phyloP scores from a whole-genome alignment of 2,329 filamentous ascomycete species.

The Thermomyces lanuginosus region DNA sequence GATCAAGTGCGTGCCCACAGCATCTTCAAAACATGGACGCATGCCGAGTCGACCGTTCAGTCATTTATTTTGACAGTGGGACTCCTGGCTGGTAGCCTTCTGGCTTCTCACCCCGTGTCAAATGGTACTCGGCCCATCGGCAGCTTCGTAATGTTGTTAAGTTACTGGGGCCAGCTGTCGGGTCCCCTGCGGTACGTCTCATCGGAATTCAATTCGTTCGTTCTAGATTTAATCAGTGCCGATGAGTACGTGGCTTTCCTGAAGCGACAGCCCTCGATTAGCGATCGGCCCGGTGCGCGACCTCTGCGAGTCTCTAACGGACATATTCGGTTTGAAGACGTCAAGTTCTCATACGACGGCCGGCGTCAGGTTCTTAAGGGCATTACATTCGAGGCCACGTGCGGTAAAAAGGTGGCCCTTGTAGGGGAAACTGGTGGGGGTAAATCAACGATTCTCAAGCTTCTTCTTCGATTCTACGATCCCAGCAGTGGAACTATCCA shows the following conservation, averaged over 20 bases:
- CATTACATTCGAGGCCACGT: slow-evolving; percentile 31
- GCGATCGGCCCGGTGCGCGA: slow-evolving; percentile 20
- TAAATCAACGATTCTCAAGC: slow-evolving; percentile 83
- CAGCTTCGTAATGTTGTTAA: slow-evolving; percentile 47
- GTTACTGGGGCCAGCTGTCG: slow-evolving; percentile 44
- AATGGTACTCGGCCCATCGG: slow-evolving; percentile 37
- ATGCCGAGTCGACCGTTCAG: slow-evolving; percentile 26
- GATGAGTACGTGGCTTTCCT: slow-evolving; percentile 37
- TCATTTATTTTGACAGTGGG: slow-evolving; percentile 33
- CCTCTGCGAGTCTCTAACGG: slow-evolving; percentile 27
- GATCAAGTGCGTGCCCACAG: slow-evolving; percentile 22
- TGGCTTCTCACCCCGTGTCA: slow-evolving; percentile 39
- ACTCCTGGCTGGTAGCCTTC: slow-evolving; percentile 33
- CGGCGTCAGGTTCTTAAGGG: slow-evolving; percentile 32
- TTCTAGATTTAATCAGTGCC: slow-evolving; percentile 44
- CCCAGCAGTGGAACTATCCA: slow-evolving; percentile 64
- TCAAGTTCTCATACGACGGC: slow-evolving; percentile 37
- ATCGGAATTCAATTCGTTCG: slow-evolving; percentile 33
- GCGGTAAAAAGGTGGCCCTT: slow-evolving; percentile 63
- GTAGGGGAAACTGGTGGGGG: slow-evolving; percentile 89
- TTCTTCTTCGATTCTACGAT: slow-evolving; percentile 88
- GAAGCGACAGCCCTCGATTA: slow-evolving; percentile 31
- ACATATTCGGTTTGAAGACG: slow-evolving; percentile 33
- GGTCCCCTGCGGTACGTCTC: slow-evolving; percentile 36
- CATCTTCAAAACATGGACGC: slow-evolving; percentile 18